Base-by-base conservation (phyloP, 2,329 filamentous ascomycete genomes). In the Epichloe hybrida region DNA sequence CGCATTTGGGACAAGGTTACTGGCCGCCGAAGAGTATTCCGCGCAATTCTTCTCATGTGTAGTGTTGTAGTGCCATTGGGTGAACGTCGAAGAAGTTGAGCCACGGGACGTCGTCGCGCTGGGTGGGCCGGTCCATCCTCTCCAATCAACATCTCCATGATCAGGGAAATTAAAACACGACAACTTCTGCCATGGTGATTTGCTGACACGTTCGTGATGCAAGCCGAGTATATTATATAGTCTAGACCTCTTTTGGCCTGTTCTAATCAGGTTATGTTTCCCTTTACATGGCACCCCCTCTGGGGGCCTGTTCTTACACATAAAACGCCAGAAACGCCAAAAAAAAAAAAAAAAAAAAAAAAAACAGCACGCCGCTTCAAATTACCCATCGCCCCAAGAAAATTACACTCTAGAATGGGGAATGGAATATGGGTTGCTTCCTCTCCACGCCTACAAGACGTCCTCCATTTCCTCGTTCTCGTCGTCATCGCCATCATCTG, bases 391-490 rank as follows among this genome's bases (percentile, higher is more conserved):
- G n/a, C 37, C 37, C 12, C 13, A 1, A 38, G 37, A 38, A 38
- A 15, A 31, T 31, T 31, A 31, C 27, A 11, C 9, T 31, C 27
- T 31, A 31, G 9, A 31, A 31, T 11, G 9, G 1, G 27, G 27
- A 15, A 27, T 6, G 17, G 4, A 9, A 12, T 1, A 23, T 17
- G 8, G 6, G 5, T 34, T 34, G 15, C 11, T 35, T 20, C 21
- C 39, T 27, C 15, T 60, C 31, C 20, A 53, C 36, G 57, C 55
- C 9, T 60, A 62, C 39, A 76, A 59, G n/a, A 90, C 84, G 65
- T 89, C 86, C 66, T 91, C 86, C 77, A 93, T 89, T 65, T 88
- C 81, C 52, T 84, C 72, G 49, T 83, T 75, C 20, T 80, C 78
- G 21, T 83, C 80, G 27, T 87, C 85, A 15, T 78, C 77, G 12